Evolutionary conservation across 2,329 filamentous ascomycete genomes (phyloP), one percentile per base, ranked within the genome.

Genomic region (Phialophora tarda): DNA sequence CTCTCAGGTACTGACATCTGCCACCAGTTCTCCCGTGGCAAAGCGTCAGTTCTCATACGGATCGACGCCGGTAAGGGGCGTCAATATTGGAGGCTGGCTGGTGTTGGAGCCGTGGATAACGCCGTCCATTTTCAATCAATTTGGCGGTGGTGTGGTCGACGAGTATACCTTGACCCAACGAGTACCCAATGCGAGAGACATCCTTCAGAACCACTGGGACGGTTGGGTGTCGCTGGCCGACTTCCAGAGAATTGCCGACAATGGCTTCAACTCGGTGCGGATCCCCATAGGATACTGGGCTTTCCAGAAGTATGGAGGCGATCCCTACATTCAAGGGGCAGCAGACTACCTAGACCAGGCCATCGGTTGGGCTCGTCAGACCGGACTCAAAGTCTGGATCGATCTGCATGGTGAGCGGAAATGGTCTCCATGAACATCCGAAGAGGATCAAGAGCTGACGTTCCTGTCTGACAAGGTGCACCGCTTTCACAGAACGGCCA

Each of bases 271-370:
- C 76, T 83, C 88, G 70, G 85, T 89, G 44, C 80, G 88, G 55
- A 89, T 90, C 62, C 88, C 88, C 1, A 81, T 90, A 59, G 88
- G 88, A 5, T 89, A 89, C 74, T 90, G 88, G 88, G 86, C 87
- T 38, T 76, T 88, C 11, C 78, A 81, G 53, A 82, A 82, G 1
- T 75, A 82, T 30, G 75, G 81, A 6, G 84, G 81, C 6, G 86
- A 88, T 61, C 86, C 86, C 21, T 89, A 86, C 71, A 84, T 89
- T 5, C 81, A 86, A 72, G 88, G 88, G 47, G 87, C 88, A 68
- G 81, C 88, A 54, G 76, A 82, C 17, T 82, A 83, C 71, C 79
- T 90, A 10, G 85, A 87, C 65, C 73, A 82, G 67, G 84, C 87
- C 26, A 80, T 89, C 63, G 76, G 78, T 67, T 88, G 88, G 85